Base-by-base conservation (phyloP, 257 asterid species). In the Striga asiatica region DNA sequence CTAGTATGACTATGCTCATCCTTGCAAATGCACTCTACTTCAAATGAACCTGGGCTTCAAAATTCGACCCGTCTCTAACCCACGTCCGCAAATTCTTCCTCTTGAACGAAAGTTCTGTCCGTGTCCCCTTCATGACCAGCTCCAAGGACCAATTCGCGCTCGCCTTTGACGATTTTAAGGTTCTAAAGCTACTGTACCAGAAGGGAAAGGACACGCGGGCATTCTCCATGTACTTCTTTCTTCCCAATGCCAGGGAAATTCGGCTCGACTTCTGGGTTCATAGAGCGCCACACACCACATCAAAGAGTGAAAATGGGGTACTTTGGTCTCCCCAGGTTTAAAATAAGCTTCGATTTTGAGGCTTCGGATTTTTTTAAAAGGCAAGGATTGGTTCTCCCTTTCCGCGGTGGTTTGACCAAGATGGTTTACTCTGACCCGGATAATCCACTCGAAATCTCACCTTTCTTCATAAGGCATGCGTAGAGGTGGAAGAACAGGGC, bases 111-210 rank as follows among this genome's bases (percentile, higher is more conserved):
- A 69, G 46, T 71, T 60, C 69, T 6, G 53, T 67, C 19, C 42
- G 71, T 56, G 84, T 60, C 5, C 81, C 84, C 59, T 78, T 78
- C 73, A 72, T 78, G 75, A 74, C 76, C 47, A 71, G 79, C 77
- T 47, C 60, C 39, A 55, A 66, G 63, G 56, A 68, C 72, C 84
- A 78, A 45, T 61, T 59, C 25, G 17, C 64, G 1, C 57, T 65
- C 3, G 74, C 60, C 48, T 78, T 68, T 14, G 79, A 78, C 19
- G 80, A 58, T 34, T 77, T 77, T n/a, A 77, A 74, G 48, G 80
- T 74, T 38, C 35, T 71, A 39, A 70, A 73, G 27, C 62, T 74
- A 9, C 70, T 76, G 2, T 74, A 69, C 32, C 35, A 61, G 35
- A 67, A 56, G 61, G 81, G 77, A 3, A 62, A 68, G 62, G 81